Evolutionary conservation across 306 rosid genomes (phyloP).

Genomic region (Vigna unguiculata): DNA sequence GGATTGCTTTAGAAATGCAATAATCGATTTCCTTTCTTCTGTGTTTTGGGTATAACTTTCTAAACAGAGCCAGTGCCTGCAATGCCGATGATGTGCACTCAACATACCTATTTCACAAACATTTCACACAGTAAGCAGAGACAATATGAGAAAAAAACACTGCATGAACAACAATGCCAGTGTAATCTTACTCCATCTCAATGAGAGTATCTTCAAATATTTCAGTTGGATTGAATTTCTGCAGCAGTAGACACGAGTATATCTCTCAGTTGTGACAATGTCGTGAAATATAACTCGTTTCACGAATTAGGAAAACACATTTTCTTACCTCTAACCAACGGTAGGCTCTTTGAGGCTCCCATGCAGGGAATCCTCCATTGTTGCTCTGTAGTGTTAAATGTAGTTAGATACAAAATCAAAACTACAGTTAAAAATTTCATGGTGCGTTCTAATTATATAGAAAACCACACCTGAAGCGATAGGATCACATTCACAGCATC

Average conservation of each 20-base stretch:
- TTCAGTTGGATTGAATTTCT: conserved; percentile 68
- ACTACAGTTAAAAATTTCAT: neutral
- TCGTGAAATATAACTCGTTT: neutral
- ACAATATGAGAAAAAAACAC: neutral
- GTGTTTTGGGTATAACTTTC: conserved; percentile 62
- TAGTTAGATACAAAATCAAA: neutral
- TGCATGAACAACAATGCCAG: neutral
- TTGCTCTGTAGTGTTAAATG: conserved; percentile 46
- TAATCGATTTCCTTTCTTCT: conserved; percentile 62
- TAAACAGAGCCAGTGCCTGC: conserved; percentile 58
- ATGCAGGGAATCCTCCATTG: conserved; percentile 68
- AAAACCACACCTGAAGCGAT: conserved; percentile 52
- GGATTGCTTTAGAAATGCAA: conserved; percentile 52
- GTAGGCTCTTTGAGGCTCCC: conserved; percentile 69
- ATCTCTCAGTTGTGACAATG: neutral
- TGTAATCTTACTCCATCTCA: conserved; percentile 63
- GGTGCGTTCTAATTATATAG: neutral
- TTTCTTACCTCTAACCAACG: conserved; percentile 53
- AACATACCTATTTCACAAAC: conserved; percentile 49
- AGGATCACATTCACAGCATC: conserved; percentile 66
- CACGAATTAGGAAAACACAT: neutral
- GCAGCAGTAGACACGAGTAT: neutral
- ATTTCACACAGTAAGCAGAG: neutral
- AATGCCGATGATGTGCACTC: conserved; percentile 78
- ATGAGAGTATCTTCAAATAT: conserved; percentile 59